phyloP scores from a whole-genome alignment of 768 basidiomycete genomes.

The Dictyophora rubrovolvata region DNA sequence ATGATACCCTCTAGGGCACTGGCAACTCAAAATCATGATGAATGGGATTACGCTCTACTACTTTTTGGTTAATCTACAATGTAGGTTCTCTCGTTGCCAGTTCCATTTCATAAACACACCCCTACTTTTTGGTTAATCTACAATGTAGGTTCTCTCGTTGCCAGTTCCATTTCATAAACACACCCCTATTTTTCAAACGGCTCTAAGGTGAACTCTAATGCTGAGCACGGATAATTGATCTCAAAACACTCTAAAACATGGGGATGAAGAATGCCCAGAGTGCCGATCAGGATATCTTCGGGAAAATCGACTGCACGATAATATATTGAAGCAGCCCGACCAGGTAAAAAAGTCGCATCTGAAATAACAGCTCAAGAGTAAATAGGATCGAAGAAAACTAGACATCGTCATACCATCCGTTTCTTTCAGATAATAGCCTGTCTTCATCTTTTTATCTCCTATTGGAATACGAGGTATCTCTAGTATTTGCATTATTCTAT shows the following conservation, averaged over 20 bases:
- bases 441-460: slow-evolving; percentile 41
- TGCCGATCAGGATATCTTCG: slow-evolving; percentile 68
- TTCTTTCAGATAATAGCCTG: slow-evolving; percentile 90
- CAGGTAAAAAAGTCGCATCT: slow-evolving; percentile 95
- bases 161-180: slow-evolving; percentile 35
- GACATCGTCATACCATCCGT: slow-evolving; percentile 52
- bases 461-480: slow-evolving; percentile 74
- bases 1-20: slow-evolving; percentile 44
- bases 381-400: background rate
- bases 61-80: slow-evolving; percentile 21
- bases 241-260: slow-evolving; percentile 88
- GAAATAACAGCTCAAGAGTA: slow-evolving; percentile 5
- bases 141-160: background rate
- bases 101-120: slow-evolving; percentile 39
- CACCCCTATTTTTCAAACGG: slow-evolving; percentile 78
- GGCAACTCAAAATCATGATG: slow-evolving; percentile 28
- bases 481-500: slow-evolving; percentile 92
- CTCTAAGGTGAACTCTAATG: slow-evolving; percentile 88
- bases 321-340: slow-evolving; percentile 85
- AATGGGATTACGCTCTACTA: slow-evolving; percentile 51
- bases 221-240: slow-evolving; percentile 88
- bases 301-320: slow-evolving; percentile 48
- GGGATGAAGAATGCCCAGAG: slow-evolving; percentile 91
- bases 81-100: background rate
- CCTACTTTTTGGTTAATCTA: slow-evolving; percentile 29